These are phyloP conservation scores for Phialophora expanda DNA, from an alignment of 2,329 filamentous ascomycete species.

Conservation along the genomic window DNA sequence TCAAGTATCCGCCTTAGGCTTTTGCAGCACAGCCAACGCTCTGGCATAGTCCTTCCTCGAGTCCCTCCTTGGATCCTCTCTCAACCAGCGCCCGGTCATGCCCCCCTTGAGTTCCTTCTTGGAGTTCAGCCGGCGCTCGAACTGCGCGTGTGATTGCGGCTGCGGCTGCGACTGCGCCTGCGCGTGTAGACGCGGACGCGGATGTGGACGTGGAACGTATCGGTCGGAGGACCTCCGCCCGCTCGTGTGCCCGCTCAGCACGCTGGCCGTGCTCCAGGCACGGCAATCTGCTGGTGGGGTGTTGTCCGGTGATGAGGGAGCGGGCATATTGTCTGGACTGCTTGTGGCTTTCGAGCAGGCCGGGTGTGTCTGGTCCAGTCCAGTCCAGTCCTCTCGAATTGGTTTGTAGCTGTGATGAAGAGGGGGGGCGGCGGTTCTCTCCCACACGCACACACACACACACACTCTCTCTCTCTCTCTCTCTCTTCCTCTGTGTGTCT, in stretches of 20 bases:
- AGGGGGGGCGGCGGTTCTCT: no score
- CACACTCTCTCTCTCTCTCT: no score
- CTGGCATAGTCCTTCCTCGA: neutral
- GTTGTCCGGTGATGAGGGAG: neutral
- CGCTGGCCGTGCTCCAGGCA: conserved; percentile 25
- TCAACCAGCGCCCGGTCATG: conserved; percentile 5
- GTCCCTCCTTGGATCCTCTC: neutral
- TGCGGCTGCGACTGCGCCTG: neutral
- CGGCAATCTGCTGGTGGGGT: neutral
- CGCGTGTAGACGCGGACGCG: neutral
- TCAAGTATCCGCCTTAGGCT: neutral
- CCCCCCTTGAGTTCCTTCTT: conserved; percentile 5
- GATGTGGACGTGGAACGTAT: neutral
- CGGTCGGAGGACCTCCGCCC: neutral
- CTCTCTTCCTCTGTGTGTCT: no score
- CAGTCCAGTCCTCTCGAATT: neutral
- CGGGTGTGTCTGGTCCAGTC: neutral
- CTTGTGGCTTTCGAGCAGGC: neutral
- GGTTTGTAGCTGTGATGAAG: neutral
- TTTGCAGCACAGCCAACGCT: conserved; percentile 3
- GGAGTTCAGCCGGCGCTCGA: conserved; percentile 1
- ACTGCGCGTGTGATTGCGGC: neutral
- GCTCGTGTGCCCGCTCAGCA: conserved; percentile 22
- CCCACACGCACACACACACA: no score
- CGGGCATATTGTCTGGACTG: neutral